These are phyloP conservation scores for Chenopodium formosanum DNA, from an alignment of 148 eudicot genomes.

Conservation along the genomic window DNA sequence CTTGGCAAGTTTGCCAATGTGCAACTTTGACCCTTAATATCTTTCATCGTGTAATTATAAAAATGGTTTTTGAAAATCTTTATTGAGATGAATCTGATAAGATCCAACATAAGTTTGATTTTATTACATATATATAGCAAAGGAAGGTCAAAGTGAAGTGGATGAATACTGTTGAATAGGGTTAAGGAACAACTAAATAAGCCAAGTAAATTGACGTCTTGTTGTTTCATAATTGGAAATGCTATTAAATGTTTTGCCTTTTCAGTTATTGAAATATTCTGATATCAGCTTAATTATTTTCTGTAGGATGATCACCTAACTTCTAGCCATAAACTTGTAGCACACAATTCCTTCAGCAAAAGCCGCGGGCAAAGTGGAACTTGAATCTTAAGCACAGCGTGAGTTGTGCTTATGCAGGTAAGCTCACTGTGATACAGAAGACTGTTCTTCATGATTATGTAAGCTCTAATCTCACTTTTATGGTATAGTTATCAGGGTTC, in stretches of 20 bases:
- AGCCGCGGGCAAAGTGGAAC: slow-evolving; percentile 62
- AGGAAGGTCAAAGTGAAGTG: too few species aligned
- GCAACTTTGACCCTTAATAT: too few species aligned
- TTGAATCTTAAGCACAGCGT: not conserved
- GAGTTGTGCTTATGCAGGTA: slow-evolving; percentile 13
- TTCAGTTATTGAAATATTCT: slow-evolving; percentile 12
- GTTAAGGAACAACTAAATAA: too few species aligned
- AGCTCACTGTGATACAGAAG: not conserved
- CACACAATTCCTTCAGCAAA: slow-evolving; percentile 85
- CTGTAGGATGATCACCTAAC: slow-evolving; percentile 72
- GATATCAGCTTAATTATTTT: slow-evolving; percentile 26
- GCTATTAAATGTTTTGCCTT: not conserved
- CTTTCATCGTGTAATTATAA: too few species aligned
- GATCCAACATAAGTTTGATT: too few species aligned
- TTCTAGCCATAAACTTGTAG: slow-evolving; percentile 61
- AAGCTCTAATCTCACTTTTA: not conserved
- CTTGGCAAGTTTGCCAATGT: too few species aligned
- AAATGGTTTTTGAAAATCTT: too few species aligned
- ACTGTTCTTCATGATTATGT: not conserved
- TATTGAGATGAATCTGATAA: too few species aligned
- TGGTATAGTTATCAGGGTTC: not conserved
- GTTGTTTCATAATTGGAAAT: not conserved
- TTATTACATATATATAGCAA: too few species aligned
- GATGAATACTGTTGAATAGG: too few species aligned
- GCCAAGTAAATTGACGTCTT: not conserved